These are phyloP conservation scores for Cryphonectria japonica DNA, from an alignment of 2,329 filamentous ascomycete species.

Conservation along the genomic window DNA sequence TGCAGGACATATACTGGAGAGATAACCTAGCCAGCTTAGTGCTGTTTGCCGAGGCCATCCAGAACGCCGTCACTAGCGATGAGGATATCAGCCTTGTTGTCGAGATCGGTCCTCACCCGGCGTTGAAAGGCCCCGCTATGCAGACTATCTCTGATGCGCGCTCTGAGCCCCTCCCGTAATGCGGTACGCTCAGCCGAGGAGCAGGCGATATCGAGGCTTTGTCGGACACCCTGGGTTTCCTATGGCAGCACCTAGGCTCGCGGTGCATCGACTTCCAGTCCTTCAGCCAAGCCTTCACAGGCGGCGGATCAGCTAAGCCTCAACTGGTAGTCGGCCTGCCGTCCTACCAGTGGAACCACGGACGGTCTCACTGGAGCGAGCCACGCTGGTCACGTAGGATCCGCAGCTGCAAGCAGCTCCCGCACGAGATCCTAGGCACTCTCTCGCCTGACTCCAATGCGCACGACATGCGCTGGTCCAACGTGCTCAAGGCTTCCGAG, in stretches of 20 bases:
- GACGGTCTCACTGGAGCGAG: slow-evolving; percentile 22
- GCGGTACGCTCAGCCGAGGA: slow-evolving; percentile 30
- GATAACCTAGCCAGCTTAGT: slow-evolving; percentile 34
- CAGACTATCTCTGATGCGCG: slow-evolving; percentile 35
- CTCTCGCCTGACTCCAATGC: slow-evolving; percentile 44
- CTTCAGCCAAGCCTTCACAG: slow-evolving; percentile 19
- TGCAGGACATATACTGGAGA: slow-evolving; percentile 29
- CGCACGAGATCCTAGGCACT: slow-evolving; percentile 29
- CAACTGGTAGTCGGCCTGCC: slow-evolving; percentile 22
- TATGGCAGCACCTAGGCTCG: slow-evolving; percentile 1
- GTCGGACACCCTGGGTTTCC: slow-evolving; percentile 28
- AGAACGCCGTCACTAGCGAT: slow-evolving; percentile 18
- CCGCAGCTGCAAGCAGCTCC: not conserved
- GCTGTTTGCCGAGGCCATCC: slow-evolving; percentile 31
- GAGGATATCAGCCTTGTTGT: slow-evolving; percentile 28
- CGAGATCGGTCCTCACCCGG: slow-evolving; percentile 43
- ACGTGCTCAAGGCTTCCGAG: slow-evolving; percentile 33
- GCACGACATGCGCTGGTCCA: slow-evolving; percentile 36
- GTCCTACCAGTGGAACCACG: slow-evolving; percentile 29
- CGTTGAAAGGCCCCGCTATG: slow-evolving; percentile 44
- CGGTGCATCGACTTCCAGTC: too few relatives aligned
- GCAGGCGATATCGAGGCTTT: slow-evolving; percentile 30
- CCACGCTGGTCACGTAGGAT: slow-evolving; percentile 18
- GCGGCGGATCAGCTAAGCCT: slow-evolving; percentile 11
- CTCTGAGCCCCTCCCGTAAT: slow-evolving; percentile 32